Percentiles rank a stretch among this genome's conserved stretches.
These are phyloP conservation scores for Talinum fruticosum DNA, from an alignment of 148 eudicot genomes.

Conservation along the genomic window DNA sequence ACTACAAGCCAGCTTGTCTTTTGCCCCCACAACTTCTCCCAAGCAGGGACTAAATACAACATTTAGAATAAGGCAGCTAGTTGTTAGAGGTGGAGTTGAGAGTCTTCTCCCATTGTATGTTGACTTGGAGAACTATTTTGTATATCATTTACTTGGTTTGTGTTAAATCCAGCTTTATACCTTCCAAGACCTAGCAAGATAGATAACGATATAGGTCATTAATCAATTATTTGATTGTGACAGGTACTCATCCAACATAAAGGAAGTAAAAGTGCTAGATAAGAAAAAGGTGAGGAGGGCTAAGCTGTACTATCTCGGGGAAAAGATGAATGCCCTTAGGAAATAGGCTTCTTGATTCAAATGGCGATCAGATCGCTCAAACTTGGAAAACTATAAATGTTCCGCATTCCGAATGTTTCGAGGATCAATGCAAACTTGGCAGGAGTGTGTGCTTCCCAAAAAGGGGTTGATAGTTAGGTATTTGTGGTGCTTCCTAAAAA, in stretches of 20 bases:
- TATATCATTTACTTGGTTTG: too few species aligned
- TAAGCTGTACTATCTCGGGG: slow-evolving; percentile 89
- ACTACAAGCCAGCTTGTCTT: too few species aligned
- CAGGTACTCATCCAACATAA: slow-evolving; percentile 92
- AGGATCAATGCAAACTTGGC: background rate
- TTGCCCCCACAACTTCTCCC: slow-evolving; percentile 5
- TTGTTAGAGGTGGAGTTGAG: slow-evolving; percentile 80
- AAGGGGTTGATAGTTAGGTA: too few species aligned
- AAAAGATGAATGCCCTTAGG: slow-evolving; percentile 67
- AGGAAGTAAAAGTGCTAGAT: slow-evolving; percentile 82
- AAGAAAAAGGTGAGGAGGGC: slow-evolving; percentile 95
- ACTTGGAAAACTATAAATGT: background rate
- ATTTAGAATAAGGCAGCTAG: slow-evolving; percentile 77
- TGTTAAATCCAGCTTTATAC: too few species aligned
- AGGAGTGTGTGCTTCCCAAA: background rate
- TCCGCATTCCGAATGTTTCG: background rate
- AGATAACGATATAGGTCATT: too few species aligned
- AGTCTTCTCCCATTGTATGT: slow-evolving; percentile 86
- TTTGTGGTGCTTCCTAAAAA: too few species aligned
- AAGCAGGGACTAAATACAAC: slow-evolving; percentile 62
- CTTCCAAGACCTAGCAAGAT: too few species aligned
- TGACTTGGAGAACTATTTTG: background rate
- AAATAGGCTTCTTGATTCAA: slow-evolving; percentile 21
- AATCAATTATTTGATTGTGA: slow-evolving; percentile 19
- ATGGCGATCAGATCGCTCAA: too few species aligned